Evolutionary conservation across 495 filamentous ascomycete species (phyloP).

Genomic region (Emericellopsis terricola): DNA sequence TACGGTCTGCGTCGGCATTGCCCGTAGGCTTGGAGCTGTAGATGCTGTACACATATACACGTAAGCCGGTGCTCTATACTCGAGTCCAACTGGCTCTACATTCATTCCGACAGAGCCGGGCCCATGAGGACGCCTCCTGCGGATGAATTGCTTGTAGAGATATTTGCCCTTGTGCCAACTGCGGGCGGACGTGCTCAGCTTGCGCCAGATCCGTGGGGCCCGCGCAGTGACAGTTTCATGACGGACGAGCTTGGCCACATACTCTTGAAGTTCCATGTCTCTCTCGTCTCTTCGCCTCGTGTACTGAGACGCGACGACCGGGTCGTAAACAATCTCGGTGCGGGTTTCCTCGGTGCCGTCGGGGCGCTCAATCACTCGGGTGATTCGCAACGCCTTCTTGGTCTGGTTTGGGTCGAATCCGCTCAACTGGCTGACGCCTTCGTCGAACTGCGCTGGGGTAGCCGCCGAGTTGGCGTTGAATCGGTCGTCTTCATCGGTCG

Average conservation of each 20-base stretch:
- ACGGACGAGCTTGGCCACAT: slow-evolving; percentile 9
- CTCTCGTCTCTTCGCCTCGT: slow-evolving; percentile 29
- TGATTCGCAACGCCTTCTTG: slow-evolving; percentile 57
- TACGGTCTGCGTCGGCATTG: slow-evolving; percentile 40
- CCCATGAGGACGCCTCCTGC: slow-evolving; percentile 1
- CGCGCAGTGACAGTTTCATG: background rate
- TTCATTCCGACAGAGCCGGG: background rate
- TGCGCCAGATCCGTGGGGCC: background rate
- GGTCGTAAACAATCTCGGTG: slow-evolving; percentile 49
- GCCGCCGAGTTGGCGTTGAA: slow-evolving; percentile 28
- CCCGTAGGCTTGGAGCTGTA: slow-evolving; percentile 46
- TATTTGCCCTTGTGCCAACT: background rate
- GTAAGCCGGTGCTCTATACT: slow-evolving; percentile 7
- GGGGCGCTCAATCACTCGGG: slow-evolving; percentile 39
- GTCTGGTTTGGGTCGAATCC: slow-evolving; percentile 48
- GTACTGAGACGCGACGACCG: slow-evolving; percentile 53
- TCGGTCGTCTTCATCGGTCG: slow-evolving; percentile 35
- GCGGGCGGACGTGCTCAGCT: background rate
- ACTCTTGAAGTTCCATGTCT: slow-evolving; percentile 53
- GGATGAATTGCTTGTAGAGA: background rate
- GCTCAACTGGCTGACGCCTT: slow-evolving; percentile 76
- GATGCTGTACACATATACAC: slow-evolving; percentile 13
- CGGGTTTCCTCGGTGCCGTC: slow-evolving; percentile 41
- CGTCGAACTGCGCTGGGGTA: slow-evolving; percentile 38
- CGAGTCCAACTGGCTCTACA: background rate